A percentile compares a stretch with the other conserved stretches of the same genome.
phyloP scores from a whole-genome alignment of 2,329 filamentous ascomycete species.

The Alternaria novae-zelandiae region DNA sequence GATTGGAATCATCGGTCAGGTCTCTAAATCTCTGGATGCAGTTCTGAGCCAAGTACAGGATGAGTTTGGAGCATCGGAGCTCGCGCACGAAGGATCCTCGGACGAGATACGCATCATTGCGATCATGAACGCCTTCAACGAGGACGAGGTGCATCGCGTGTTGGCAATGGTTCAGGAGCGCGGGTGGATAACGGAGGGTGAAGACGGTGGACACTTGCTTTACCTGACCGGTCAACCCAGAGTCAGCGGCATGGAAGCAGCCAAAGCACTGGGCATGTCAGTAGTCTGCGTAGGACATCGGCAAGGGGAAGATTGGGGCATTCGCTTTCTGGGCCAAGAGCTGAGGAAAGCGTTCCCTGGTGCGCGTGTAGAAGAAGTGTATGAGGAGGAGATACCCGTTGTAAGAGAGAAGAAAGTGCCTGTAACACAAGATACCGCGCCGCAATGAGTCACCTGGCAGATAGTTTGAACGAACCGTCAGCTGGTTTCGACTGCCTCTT shows the following conservation, averaged over 20 bases:
- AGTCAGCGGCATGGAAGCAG: constrained; percentile 40
- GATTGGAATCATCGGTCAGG: constrained; percentile 46
- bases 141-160: constrained; percentile 46
- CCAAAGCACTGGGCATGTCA: constrained; percentile 39
- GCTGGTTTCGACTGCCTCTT: background rate
- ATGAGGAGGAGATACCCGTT: constrained; percentile 41
- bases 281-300: constrained; percentile 50
- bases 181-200: constrained; percentile 29
- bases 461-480: background rate
- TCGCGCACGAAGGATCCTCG: constrained; percentile 28
- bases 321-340: constrained; percentile 40
- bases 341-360: constrained; percentile 40
- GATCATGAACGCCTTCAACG: constrained; percentile 52
- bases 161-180: constrained; percentile 32
- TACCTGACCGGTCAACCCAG: constrained; percentile 50
- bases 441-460: background rate
- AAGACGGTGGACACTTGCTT: constrained; percentile 38
- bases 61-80: constrained; percentile 38
- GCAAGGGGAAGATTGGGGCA: constrained; percentile 50
- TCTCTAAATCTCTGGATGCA: constrained; percentile 14
- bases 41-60: constrained; percentile 27
- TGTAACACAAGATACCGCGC: background rate
- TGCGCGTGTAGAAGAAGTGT: constrained; percentile 42
- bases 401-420: constrained; percentile 3
- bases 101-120: constrained; percentile 39